Conservation (phyloP, 2,329 filamentous ascomycete genomes). For the Microdochium paspali region DNA sequence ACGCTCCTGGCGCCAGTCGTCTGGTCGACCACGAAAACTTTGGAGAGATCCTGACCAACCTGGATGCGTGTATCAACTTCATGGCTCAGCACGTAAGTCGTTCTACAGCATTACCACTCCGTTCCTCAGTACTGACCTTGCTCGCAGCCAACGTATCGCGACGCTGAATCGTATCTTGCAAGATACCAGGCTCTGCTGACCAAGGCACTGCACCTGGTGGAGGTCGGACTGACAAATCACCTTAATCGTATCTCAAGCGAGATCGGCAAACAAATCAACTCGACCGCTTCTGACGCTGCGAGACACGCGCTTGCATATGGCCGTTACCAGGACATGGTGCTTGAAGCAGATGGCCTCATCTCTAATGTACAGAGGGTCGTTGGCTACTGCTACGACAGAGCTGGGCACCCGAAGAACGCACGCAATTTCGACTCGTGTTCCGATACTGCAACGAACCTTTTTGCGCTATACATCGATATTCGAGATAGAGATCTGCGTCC, state of each 20-base stretch:
- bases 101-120: background rate
- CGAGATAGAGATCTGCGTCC: constrained; percentile 44
- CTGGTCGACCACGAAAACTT: constrained; percentile 80
- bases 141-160: constrained; percentile 65
- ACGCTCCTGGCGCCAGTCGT: constrained; percentile 81
- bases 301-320: constrained; percentile 51
- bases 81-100: constrained; percentile 73
- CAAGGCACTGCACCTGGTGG: constrained; percentile 52
- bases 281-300: constrained; percentile 48
- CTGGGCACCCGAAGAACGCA: constrained; percentile 33
- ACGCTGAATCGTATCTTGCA: constrained; percentile 79
- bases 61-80: constrained; percentile 87
- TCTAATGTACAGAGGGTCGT: constrained; percentile 46
- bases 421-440: constrained; percentile 42
- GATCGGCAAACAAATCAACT: constrained; percentile 42
- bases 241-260: constrained; percentile 44
- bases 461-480: constrained; percentile 41
- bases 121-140: constrained; percentile 5
- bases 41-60: constrained; percentile 74
- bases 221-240: constrained; percentile 43
- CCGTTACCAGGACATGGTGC: constrained; percentile 47
- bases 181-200: constrained; percentile 75
- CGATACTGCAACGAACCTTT: constrained; percentile 43
- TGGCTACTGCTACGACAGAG: constrained; percentile 39
- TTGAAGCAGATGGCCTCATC: constrained; percentile 45